Evolutionary conservation across 805 yeast genomes (phyloP), one percentile per base, ranked within the genome.

Genomic region (Pachysolen tannophilus): DNA sequence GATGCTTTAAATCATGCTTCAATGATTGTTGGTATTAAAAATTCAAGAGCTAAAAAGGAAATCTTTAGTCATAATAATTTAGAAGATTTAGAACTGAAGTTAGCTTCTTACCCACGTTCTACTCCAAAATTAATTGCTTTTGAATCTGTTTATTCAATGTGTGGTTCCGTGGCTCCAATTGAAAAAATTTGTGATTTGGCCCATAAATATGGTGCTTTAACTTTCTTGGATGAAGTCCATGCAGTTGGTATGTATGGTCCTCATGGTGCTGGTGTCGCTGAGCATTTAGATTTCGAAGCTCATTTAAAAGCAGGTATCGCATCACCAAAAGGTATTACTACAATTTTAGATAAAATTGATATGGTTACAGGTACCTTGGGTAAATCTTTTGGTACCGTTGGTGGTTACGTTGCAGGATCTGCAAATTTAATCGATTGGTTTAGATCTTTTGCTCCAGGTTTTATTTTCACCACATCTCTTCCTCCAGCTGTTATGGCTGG

Each of bases 221-320:
- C 99, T 20, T 92, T 92, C 61, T 68, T 92, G 57, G 99, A 92
- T 58, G 99, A 92, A 61, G 99, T 92, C 26, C 99, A 92, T 54
- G 97, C 98, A 24, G 97, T 92, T 31, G 99, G 99, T 37, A 74
- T 92, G 80, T 92, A 92, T 56, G 99, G 99, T 50, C 97, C 99
- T 41, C 95, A 84, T 51, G 99, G 99, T 55, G 98, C 96, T 23
- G 99, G 99, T 64, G 97, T 92, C 37, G 96, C 97, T 32, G 99
- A 92, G 61, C 98, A 92, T 58, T 68, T 82, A 50, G 85, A 92
- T 61, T 92, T 87, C 49, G 84, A 84, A 31, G 77, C 78, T 37
- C 94, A 90, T 55, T 74, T 84, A 52, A 55, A 65, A 39, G 58
- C 78, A 11, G 92, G 92, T 45, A 63, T 76, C 46, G 69, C 69